Conservation (phyloP, 495 filamentous ascomycete genomes). For the Daldinia caldariorum region DNA sequence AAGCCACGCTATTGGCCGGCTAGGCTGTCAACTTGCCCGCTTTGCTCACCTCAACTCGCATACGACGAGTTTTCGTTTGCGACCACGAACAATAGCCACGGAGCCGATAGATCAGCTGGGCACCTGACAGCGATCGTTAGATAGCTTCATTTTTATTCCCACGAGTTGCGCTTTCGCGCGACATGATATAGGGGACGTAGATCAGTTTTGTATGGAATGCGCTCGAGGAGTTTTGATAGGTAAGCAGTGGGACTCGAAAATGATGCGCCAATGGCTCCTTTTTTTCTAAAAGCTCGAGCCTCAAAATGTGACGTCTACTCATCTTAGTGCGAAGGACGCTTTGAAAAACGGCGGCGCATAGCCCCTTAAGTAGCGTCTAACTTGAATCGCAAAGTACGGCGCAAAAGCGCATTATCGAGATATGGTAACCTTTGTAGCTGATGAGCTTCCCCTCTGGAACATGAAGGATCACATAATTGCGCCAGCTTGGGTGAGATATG, state of each 20-base stretch:
- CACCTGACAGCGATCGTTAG: conserved; percentile 31
- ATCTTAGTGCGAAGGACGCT: conserved; percentile 18
- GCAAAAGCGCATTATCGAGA: conserved; percentile 30
- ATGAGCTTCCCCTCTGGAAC: conserved; percentile 25
- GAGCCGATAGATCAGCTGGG: conserved; percentile 26
- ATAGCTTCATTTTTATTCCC: not conserved
- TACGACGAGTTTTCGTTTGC: conserved; percentile 45
- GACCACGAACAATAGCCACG: conserved; percentile 38
- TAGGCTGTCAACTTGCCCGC: conserved; percentile 46
- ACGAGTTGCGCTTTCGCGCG: conserved; percentile 32
- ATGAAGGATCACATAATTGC: conserved; percentile 41
- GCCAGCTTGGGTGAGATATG: conserved; percentile 25
- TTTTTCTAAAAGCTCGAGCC: conserved; percentile 24
- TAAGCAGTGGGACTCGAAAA: conserved; percentile 10
- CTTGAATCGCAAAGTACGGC: conserved; percentile 32
- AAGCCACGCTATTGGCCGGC: conserved; percentile 41
- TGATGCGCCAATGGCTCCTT: conserved; percentile 32
- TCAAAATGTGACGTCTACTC: conserved; percentile 28
- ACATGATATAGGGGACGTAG: conserved; percentile 9
- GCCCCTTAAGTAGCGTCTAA: conserved; percentile 27
- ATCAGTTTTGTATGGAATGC: conserved; percentile 29
- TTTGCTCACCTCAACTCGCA: conserved; percentile 51
- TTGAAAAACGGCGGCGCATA: conserved; percentile 34
- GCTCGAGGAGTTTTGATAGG: conserved; percentile 13
- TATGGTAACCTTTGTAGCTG: conserved; percentile 27